Evolutionary conservation across 202 grass and related monocot species (phyloP), one percentile per base, ranked within the genome.

Genomic region (Zizania palustris): DNA sequence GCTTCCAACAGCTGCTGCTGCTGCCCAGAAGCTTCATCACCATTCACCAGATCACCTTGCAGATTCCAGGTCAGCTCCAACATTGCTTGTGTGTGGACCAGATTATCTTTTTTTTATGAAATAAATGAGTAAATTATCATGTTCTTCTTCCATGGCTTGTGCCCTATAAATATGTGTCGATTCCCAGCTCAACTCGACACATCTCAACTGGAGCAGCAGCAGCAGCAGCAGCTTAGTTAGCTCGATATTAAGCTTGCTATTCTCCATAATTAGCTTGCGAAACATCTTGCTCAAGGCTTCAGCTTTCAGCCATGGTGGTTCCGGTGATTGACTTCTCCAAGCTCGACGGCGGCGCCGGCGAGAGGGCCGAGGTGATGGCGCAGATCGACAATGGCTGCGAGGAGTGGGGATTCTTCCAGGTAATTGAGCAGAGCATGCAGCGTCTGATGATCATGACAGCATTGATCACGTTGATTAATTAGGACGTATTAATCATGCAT

Each of bases 381-480:
- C 85, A 90, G 51, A 90, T 96, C 37, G 87, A 82, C 65, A 81
- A 82, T 1, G 88, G 83, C 8, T 97, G 93, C 48, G 74, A 97
- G 63, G 86, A 93, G 45, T 91, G 93, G 93, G 93, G 93, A 0
- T 97, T 97, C 74, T 97, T 97, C 35, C 90, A 96, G 87, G 87
- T 93, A 10, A 28, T 28, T 28, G 28, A 28, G 28, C 28, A 28
- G 28, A 28, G 0, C 28, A 2, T 1, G 28, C 28, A 28, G 28
- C 7, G 1, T 42, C 7, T 6, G 40, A 4, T 42, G 40, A 42
- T 19, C 36, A 44, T 12, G 38, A 41, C 63, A 10, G 18, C 18
- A 11, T 43, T 14, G 5, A 15, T 37, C 19, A 7, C 11, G 4
- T 18, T 75, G 14, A 28, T 48, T n/a, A n/a, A n/a, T n/a, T 14